Base-by-base conservation (phyloP, 768 basidiomycete species). In the Mycena rebaudengoi region DNA sequence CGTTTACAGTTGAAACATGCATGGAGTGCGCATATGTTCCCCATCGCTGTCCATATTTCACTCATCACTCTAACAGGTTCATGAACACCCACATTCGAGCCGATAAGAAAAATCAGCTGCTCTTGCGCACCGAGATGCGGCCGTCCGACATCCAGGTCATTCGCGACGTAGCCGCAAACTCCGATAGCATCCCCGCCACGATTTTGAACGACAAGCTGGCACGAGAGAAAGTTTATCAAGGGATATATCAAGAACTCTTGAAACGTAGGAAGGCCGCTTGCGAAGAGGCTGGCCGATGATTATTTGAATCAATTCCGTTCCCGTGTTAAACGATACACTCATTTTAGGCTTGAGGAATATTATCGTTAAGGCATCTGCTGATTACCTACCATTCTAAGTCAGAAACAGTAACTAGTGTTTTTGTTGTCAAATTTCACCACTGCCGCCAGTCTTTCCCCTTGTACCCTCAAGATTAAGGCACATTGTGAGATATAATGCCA, bases 101-200 rank as follows among this genome's bases (percentile, higher is more conserved):
- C 28, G 57, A 59, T 30, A 59, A 48, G 57, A 39, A 48, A 23
- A 59, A 59, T 18, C 33, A 49, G 45, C 39, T 48, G 7, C 39
- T 49, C 5, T 26, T 59, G 25, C 57, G 57, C 57, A 59, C 57
- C 8, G 33, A 48, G 32, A 46, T 59, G 57, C 57, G 25, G 26
- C 45, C 45, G 1, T 40, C 25, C 7, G 57, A 59, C n/a, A 41
- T 40, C 20, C 25, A 48, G 46, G 20, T 59, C 35, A 59, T 59
- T 21, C 46, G 57, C 25, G 48, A 59, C 26, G 48, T 16, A 6
- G 46, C 12, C n/a, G n/a, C 46, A 28, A 25, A 33, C 7, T 39
- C 57, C 13, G 4, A 35, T 23, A 29, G 8, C 11, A 5, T 7
- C 46, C n/a, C 57, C 8, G 46, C 57, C 1, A 33, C 7, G 1